A percentile compares a stretch with the other conserved stretches of the same genome.
Evolutionary conservation across 2,329 filamentous ascomycete species (phyloP).

Genomic region (Cercospora zeae-maydis): DNA sequence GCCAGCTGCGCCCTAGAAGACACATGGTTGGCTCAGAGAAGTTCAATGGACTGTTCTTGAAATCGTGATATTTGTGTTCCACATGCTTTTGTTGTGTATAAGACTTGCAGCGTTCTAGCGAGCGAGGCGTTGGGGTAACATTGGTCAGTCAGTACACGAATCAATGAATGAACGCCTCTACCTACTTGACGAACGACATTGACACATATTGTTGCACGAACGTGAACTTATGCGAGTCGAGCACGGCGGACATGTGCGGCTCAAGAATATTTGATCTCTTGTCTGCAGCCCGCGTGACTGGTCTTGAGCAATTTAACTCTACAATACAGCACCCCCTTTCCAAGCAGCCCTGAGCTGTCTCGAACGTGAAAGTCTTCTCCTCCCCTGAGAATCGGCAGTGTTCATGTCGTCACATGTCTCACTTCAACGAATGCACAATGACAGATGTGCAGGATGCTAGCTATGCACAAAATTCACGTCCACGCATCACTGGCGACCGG

Average conservation of each 20-base stretch:
- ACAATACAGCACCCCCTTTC: not conserved
- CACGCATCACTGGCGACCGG: not conserved
- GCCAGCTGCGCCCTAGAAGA: not conserved
- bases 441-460: not conserved
- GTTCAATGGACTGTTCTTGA: too few species aligned
- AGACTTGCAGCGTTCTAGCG: slow-evolving; percentile 11
- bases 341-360: not conserved
- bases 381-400: not conserved
- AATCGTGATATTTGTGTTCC: not conserved
- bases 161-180: slow-evolving; percentile 12
- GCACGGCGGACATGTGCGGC: not conserved
- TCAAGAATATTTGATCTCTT: not conserved
- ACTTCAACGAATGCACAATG: not conserved
- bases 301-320: too few species aligned
- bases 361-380: not conserved
- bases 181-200: not conserved
- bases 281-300: not conserved
- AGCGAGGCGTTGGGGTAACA: slow-evolving; percentile 15
- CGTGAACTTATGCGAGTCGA: not conserved
- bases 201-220: not conserved
- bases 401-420: slow-evolving; percentile 1
- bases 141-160: slow-evolving; percentile 5
- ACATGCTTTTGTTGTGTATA: slow-evolving; percentile 5
- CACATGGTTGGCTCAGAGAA: too few species aligned
- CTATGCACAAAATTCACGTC: not conserved